phyloP scores from a whole-genome alignment of 1,284 basidiomycete species.

The Tranzscheliella williamsii region DNA sequence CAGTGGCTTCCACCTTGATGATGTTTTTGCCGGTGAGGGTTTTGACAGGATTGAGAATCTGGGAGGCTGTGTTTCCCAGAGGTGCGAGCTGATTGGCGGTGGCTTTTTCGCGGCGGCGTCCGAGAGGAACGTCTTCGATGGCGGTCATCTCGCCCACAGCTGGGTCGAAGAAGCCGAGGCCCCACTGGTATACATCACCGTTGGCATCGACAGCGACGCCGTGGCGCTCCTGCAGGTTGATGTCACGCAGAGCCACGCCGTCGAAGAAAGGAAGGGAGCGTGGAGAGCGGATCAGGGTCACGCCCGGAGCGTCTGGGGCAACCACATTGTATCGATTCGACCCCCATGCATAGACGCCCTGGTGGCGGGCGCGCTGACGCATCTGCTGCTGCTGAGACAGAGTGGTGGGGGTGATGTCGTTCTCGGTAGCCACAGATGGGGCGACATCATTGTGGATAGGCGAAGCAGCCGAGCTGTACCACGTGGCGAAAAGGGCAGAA shows the following conservation, averaged over 20 bases:
- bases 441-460: conserved; percentile 26
- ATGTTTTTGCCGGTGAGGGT: conserved; percentile 57
- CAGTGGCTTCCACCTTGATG: conserved; percentile 49
- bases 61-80: conserved; percentile 15
- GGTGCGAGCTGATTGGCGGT: conserved; percentile 38
- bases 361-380: conserved; percentile 32
- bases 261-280: conserved; percentile 53
- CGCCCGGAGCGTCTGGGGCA: conserved; percentile 42
- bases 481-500: conserved; percentile 15
- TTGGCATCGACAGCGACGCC: conserved; percentile 63
- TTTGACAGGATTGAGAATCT: conserved; percentile 36
- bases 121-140: conserved; percentile 46
- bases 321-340: conserved; percentile 56
- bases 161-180: conserved; percentile 57
- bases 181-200: conserved; percentile 68
- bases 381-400: conserved; percentile 53
- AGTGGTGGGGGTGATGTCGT: conserved; percentile 19
- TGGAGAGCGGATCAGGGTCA: conserved; percentile 42
- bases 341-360: conserved; percentile 54
- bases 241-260: conserved; percentile 54
- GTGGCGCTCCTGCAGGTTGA: conserved; percentile 52
- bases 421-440: conserved; percentile 11
- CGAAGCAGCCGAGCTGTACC: conserved; percentile 12
- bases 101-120: conserved; percentile 32
- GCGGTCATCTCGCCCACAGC: conserved; percentile 24